phyloP scores from a whole-genome alignment of 2,329 filamentous ascomycete genomes.

The Epichloe scottii region DNA sequence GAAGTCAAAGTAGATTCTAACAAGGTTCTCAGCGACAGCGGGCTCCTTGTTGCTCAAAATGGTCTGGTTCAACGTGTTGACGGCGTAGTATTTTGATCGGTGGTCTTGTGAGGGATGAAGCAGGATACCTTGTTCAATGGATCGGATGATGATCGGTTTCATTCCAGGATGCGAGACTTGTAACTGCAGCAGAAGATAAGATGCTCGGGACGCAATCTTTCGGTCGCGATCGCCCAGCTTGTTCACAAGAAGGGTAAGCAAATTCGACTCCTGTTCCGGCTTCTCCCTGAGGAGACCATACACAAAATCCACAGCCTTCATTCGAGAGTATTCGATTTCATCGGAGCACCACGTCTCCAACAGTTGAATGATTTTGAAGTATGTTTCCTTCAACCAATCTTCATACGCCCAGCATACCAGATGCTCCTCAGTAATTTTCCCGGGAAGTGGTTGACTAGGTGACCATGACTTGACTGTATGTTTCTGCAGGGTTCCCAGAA shows the following conservation, averaged over 20 bases:
- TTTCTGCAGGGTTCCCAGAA: constrained; percentile 59
- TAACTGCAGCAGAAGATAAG: constrained; percentile 85
- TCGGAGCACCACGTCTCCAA: constrained; percentile 90
- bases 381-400: constrained; percentile 87
- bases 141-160: constrained; percentile 77
- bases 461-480: constrained; percentile 49
- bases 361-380: constrained; percentile 85
- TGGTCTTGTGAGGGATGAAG: constrained; percentile 77
- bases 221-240: constrained; percentile 92
- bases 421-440: constrained; percentile 60
- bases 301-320: constrained; percentile 78
- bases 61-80: constrained; percentile 95
- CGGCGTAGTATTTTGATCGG: constrained; percentile 87
- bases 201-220: constrained; percentile 89
- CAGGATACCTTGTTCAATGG: constrained; percentile 77
- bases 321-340: constrained; percentile 87
- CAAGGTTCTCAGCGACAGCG: constrained; percentile 62
- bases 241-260: constrained; percentile 83
- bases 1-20: constrained; percentile 84
- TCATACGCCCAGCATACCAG: constrained; percentile 85
- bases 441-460: constrained; percentile 56
- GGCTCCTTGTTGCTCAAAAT: constrained; percentile 79
- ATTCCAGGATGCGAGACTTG: constrained; percentile 83
- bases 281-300: constrained; percentile 89
- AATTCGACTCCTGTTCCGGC: constrained; percentile 91